Evolutionary conservation across 192 early-diverging fungal genomes (phyloP).

Genomic region (Coemansia reversa): DNA sequence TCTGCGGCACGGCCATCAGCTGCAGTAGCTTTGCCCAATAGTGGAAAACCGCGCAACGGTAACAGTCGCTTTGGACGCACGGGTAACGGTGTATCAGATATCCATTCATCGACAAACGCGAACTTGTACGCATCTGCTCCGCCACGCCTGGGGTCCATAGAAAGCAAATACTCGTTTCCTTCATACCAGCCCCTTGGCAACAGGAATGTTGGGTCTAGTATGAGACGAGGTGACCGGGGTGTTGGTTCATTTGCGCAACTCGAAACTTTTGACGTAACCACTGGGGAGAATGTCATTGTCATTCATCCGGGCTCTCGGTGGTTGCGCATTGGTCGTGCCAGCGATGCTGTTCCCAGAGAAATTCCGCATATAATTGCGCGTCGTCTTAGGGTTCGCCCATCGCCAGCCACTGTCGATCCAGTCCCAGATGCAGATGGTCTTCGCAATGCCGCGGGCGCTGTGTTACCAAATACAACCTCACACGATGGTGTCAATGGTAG

Average conservation of each 20-base stretch:
- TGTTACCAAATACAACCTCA: neutral
- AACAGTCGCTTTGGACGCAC: neutral
- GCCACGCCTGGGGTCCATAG: conserved; percentile 15
- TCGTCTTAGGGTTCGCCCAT: conserved; percentile 27
- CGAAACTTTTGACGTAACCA: conserved; percentile 22
- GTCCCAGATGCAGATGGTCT: neutral
- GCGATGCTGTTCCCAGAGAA: conserved; percentile 74
- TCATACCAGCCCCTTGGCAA: conserved; percentile 26
- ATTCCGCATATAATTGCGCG: conserved; percentile 83
- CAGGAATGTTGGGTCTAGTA: conserved; percentile 34
- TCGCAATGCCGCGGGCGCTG: neutral
- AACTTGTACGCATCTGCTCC: neutral
- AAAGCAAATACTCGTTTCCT: conserved; percentile 53
- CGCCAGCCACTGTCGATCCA: neutral
- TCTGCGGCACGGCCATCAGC: conserved; percentile 7
- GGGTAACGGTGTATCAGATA: neutral
- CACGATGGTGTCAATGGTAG: neutral
- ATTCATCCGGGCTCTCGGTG: conserved; percentile 85
- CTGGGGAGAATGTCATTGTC: conserved; percentile 69
- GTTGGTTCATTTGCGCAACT: conserved; percentile 9
- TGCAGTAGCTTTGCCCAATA: neutral
- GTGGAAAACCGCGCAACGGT: neutral
- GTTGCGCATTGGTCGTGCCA: conserved; percentile 78
- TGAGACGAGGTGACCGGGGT: conserved; percentile 32
- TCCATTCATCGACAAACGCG: neutral